Conservation (phyloP, 257 asterid species). For the Solanum clarkiae region DNA sequence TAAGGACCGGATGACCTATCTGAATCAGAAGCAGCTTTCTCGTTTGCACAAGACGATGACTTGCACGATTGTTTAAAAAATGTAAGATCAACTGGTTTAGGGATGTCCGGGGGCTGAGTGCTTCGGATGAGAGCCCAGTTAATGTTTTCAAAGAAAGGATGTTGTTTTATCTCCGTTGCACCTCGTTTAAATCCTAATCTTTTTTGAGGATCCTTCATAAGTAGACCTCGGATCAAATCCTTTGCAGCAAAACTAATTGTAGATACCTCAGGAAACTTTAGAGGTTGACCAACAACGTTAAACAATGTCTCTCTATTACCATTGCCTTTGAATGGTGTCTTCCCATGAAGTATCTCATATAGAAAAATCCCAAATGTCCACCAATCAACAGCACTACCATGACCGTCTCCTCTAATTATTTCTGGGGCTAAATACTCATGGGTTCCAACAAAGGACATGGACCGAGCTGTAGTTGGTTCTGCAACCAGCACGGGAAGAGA, state of each 20-base stretch:
- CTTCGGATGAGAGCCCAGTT: slow-evolving; percentile 93
- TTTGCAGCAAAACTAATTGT: slow-evolving; percentile 58
- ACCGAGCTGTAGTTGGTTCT: slow-evolving; percentile 84
- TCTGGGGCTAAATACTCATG: slow-evolving; percentile 93
- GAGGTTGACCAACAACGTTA: slow-evolving; percentile 73
- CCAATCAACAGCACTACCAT: slow-evolving; percentile 97
- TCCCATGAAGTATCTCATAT: slow-evolving; percentile 80
- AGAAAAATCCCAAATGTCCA: slow-evolving; percentile 87
- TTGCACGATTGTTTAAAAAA: slow-evolving; percentile 27
- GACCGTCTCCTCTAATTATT: slow-evolving; percentile 91
- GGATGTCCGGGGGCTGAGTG: slow-evolving; percentile 66
- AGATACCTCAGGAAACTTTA: slow-evolving; percentile 62
- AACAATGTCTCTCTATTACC: slow-evolving; percentile 80
- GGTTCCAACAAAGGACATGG: slow-evolving; percentile 94
- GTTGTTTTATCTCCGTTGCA: slow-evolving; percentile 80
- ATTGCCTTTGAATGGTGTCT: slow-evolving; percentile 75
- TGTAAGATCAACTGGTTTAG: slow-evolving; percentile 52
- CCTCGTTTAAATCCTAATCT: slow-evolving; percentile 77
- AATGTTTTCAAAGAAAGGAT: slow-evolving; percentile 64
- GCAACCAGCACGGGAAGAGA: slow-evolving; percentile 61
- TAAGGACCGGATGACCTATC: slow-evolving; percentile 68
- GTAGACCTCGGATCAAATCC: slow-evolving; percentile 79
- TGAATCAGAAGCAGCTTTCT: slow-evolving; percentile 40
- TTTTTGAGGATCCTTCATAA: slow-evolving; percentile 73
- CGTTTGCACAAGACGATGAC: slow-evolving; percentile 27